A percentile compares a stretch with the other conserved stretches of the same genome.
These are phyloP conservation scores for Hirsutella thompsonii DNA, from an alignment of 2,329 filamentous ascomycete species.

Conservation along the genomic window DNA sequence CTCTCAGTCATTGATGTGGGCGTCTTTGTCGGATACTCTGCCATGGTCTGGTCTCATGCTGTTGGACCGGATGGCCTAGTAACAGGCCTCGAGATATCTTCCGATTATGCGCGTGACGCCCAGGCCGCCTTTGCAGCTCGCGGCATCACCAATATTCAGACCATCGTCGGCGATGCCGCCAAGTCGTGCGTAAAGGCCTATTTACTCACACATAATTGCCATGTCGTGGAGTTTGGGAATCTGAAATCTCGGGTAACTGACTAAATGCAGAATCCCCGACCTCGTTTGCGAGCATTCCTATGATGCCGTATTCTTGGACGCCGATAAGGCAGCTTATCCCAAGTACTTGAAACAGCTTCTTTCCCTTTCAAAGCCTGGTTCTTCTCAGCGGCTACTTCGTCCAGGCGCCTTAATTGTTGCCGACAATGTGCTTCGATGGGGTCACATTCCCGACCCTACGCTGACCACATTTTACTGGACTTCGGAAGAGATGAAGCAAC, in stretches of 20 bases:
- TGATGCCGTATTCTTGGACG: conserved; percentile 41
- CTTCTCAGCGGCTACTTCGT: conserved; percentile 27
- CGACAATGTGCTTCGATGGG: conserved; percentile 39
- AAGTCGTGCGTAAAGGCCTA: conserved; percentile 24
- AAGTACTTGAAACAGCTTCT: conserved; percentile 33
- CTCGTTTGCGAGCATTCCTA: conserved; percentile 23
- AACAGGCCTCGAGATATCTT: conserved; percentile 30
- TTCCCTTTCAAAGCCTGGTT: conserved; percentile 24
- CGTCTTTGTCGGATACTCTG: conserved; percentile 35
- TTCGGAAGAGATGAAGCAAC: conserved; percentile 4
- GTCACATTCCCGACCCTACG: conserved; percentile 27
- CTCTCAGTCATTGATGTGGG: conserved; percentile 32
- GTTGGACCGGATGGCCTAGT: conserved; percentile 29
- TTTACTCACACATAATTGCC: no score
- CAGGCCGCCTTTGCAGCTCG: conserved; percentile 23
- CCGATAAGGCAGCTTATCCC: conserved; percentile 38
- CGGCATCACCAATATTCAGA: conserved; percentile 29
- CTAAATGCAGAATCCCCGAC: conserved; percentile 15
- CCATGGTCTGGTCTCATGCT: conserved; percentile 33
- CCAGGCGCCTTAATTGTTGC: conserved; percentile 37
- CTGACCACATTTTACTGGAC: background rate
- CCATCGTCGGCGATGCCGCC: conserved; percentile 32
- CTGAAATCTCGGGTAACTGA: no score
- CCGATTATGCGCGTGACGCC: conserved; percentile 29
- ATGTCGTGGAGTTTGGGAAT: no score